Evolutionary conservation across 2,329 filamentous ascomycete genomes (phyloP), one percentile per base, ranked within the genome.

Genomic region (Fusarium sambucinum): DNA sequence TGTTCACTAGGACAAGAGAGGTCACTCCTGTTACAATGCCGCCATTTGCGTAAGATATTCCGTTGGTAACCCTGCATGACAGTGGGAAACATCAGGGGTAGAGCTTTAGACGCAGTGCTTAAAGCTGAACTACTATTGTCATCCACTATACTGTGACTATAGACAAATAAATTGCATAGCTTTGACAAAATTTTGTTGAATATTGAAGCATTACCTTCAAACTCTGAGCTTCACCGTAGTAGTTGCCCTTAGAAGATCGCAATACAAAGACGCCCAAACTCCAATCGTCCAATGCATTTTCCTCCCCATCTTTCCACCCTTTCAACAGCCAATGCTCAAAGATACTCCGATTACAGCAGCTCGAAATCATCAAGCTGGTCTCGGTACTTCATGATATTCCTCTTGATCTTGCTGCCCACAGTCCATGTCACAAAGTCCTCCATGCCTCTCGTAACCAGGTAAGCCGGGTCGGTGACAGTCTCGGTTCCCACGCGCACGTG

Each of bases 361-460:
- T 98, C 95, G 76, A 97, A 98, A 81, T 98, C 95, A 81, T 98
- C 95, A 80, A 97, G 81, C 84, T 97, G 93, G 80, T 97, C 94
- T 73, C 93, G 89, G 78, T 97, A 98, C 81, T 92, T 93, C 88
- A 97, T 90, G 69, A 97, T 97, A 77, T 94, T 96, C 77, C 92
- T 88, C 90, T 97, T 97, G 79, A 98, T 94, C 91, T 97, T 97
- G 80, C 93, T 96, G 63, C 93, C 93, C 74, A 96, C 92, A 12
- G 95, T 91, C 95, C 95, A 98, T 1, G 95, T 97, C 19, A 98
- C 92, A 78, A 96, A 97, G 81, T 98, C 95, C 81, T 98, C 95
- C 86, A 97, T 93, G 64, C 89, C 92, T 69, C 94, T 86, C 37
- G 93, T 96, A 10, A 98, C 93, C 54, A 97, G 80, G 75, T 94